phyloP scores from a whole-genome alignment of 129 eudicot species.

The Pulicaria dysenterica region DNA sequence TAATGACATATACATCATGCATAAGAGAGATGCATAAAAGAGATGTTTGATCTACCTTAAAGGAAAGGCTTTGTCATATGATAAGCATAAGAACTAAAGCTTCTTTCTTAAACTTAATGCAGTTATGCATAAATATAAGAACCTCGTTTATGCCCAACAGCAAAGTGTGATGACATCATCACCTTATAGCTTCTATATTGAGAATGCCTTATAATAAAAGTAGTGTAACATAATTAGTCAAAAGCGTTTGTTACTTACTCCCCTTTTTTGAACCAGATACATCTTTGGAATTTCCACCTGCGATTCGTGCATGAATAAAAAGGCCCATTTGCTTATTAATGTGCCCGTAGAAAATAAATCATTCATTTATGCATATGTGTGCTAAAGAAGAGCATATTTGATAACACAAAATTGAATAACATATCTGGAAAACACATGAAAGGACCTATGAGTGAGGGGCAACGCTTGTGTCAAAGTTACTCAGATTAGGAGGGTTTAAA shows the following conservation, averaged over 20 bases:
- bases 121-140: no score
- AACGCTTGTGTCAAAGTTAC: no score
- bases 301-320: slow-evolving; percentile 95
- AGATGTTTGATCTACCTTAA: no score
- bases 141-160: no score
- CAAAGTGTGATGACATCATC: slow-evolving; percentile 44
- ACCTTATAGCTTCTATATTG: slow-evolving; percentile 39
- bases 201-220: slow-evolving; percentile 59
- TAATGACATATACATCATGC: no score
- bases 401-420: slow-evolving; percentile 17
- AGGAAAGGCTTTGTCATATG: no score
- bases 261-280: slow-evolving; percentile 99
- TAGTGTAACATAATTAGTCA: slow-evolving; percentile 66
- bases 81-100: no score
- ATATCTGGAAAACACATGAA: slow-evolving; percentile 17
- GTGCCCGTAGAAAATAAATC: slow-evolving; percentile 57
- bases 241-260: slow-evolving; percentile 97
- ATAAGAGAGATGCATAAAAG: no score
- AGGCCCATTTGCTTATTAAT: slow-evolving; percentile 92
- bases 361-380: slow-evolving; percentile 58
- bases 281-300: slow-evolving; percentile 99
- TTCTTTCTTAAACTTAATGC: no score
- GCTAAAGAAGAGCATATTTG: slow-evolving; percentile 31
- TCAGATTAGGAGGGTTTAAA: no score
- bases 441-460: no score